These are phyloP conservation scores for Herpetomonas tarakana DNA, from an alignment of 208 protist species.

Conservation along the genomic window DNA sequence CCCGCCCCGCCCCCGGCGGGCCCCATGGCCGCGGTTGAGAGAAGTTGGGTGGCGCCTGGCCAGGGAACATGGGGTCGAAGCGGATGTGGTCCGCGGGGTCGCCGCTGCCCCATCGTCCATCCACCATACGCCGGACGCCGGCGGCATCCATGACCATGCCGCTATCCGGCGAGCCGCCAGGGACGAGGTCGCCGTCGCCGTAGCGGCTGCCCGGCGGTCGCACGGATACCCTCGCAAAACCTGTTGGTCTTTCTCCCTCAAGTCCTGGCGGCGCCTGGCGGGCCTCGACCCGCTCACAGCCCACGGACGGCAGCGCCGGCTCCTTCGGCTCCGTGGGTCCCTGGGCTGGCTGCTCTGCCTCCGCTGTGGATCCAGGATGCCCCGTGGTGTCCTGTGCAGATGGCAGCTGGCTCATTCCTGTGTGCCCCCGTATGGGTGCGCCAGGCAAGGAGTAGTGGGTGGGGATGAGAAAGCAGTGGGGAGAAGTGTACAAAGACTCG, in stretches of 20 bases:
- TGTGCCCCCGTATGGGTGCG: too few relatives aligned
- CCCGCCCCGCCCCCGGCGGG: conserved; percentile 4
- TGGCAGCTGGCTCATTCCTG: too few relatives aligned
- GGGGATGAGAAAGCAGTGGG: too few relatives aligned
- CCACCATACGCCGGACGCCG: conserved; percentile 25
- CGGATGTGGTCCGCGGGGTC: conserved; percentile 23
- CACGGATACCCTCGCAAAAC: conserved; percentile 41
- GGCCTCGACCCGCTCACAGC: too few relatives aligned
- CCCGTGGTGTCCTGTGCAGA: too few relatives aligned
- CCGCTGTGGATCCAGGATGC: too few relatives aligned
- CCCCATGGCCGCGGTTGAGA: neutral
- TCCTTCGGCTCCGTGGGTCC: too few relatives aligned
- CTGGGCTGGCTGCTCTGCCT: too few relatives aligned
- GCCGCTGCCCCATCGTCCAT: neutral
- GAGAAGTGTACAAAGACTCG: too few relatives aligned
- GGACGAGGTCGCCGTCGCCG: conserved; percentile 66
- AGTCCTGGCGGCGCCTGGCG: neutral
- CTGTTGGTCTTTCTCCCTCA: too few relatives aligned
- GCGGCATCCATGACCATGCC: conserved; percentile 53
- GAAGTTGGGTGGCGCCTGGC: conserved; percentile 22
- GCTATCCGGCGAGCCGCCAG: conserved; percentile 35
- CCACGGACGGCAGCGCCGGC: too few relatives aligned
- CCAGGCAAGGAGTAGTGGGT: too few relatives aligned
- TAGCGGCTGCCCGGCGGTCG: conserved; percentile 60
- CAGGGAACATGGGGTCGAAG: conserved; percentile 82